These are phyloP conservation scores for Aethionema arabicum DNA, from an alignment of 345 rosid genomes.

Conservation along the genomic window DNA sequence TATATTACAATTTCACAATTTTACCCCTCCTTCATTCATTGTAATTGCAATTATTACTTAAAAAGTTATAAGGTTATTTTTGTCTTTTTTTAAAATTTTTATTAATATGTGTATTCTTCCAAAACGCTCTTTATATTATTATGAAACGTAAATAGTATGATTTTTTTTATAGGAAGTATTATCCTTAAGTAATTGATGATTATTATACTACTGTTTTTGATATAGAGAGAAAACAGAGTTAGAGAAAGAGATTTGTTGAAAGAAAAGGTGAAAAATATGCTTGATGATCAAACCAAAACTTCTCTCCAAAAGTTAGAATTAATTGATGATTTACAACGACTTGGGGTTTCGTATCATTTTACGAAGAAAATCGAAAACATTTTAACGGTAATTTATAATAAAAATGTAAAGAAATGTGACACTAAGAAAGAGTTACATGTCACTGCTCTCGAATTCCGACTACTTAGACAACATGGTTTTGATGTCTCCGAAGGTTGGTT, in stretches of 20 bases:
- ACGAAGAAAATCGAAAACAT: constrained; percentile 31
- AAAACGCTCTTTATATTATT: too few relatives aligned
- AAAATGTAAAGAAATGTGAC: background rate
- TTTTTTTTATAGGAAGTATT: too few relatives aligned
- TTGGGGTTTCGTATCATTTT: constrained; percentile 53
- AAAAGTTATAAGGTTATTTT: too few relatives aligned
- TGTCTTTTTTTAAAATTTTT: too few relatives aligned
- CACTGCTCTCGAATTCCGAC: constrained; percentile 38
- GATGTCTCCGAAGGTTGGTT: constrained; percentile 33
- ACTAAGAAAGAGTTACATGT: constrained; percentile 23
- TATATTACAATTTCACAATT: too few relatives aligned
- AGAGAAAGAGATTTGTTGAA: constrained; percentile 22
- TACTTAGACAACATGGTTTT: constrained; percentile 40
- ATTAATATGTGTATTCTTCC: too few relatives aligned
- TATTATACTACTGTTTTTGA: background rate
- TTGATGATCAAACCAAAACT: constrained; percentile 18
- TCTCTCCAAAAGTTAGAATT: constrained; percentile 13
- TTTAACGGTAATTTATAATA: constrained; percentile 26
- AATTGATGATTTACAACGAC: constrained; percentile 29
- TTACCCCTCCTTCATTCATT: too few relatives aligned
- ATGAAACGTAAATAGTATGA: too few relatives aligned
- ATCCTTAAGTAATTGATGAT: too few relatives aligned
- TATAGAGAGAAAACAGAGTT: constrained; percentile 12
- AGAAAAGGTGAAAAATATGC: constrained; percentile 25
- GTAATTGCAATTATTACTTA: too few relatives aligned